A percentile compares a stretch with the other conserved stretches of the same genome.
Conservation (phyloP, 2,329 filamentous ascomycete genomes). For the Colletotrichum eremochloae region DNA sequence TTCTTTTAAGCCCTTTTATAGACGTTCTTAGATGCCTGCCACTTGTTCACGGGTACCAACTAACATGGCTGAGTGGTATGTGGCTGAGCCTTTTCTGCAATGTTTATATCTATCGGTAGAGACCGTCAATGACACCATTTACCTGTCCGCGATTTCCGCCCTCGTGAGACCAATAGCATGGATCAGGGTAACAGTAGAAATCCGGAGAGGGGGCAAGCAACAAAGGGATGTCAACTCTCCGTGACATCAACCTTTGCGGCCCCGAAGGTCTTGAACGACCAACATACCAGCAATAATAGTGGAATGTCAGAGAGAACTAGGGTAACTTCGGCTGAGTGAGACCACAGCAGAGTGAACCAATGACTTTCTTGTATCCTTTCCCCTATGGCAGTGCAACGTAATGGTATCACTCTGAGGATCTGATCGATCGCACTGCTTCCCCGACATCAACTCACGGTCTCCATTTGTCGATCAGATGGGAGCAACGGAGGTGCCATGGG, state of each 20-base stretch:
- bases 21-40: too few species aligned
- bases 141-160: not conserved
- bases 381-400: conserved; percentile 4
- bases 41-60: not conserved
- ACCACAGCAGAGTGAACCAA: not conserved
- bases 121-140: not conserved
- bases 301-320: not conserved
- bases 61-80: too few species aligned
- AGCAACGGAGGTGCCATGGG: not conserved
- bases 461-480: not conserved
- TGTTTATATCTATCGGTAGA: rapidly evolving
- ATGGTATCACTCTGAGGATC: conserved; percentile 1
- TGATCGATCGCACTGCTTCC: not conserved
- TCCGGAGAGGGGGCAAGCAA: too few species aligned
- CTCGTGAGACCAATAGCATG: conserved; percentile 14
- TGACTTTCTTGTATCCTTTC: not conserved
- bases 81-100: not conserved
- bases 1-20: not conserved
- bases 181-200: not conserved
- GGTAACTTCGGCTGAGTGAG: not conserved
- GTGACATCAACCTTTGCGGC: too few species aligned
- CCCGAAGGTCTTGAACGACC: not conserved
- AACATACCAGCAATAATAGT: not conserved
- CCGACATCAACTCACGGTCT: not conserved
- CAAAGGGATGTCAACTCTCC: not conserved